These are phyloP conservation scores for Venustampulla echinocandica DNA, from an alignment of 495 filamentous ascomycete genomes.

Conservation along the genomic window DNA sequence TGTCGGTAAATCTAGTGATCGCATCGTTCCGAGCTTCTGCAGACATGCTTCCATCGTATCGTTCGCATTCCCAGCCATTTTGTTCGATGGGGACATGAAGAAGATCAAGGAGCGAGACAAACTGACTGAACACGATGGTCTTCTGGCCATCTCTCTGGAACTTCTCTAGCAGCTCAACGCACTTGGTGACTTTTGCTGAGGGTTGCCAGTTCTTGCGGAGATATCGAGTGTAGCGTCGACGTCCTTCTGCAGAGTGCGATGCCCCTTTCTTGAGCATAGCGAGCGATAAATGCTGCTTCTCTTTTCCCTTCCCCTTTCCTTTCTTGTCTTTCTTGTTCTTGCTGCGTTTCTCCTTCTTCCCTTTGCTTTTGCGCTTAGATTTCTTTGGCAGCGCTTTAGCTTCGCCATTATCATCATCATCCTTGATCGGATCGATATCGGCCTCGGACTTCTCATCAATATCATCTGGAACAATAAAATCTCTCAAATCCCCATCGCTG, in stretches of 20 bases:
- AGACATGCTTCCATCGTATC: conserved; percentile 85
- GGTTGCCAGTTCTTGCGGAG: conserved; percentile 60
- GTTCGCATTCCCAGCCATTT: conserved; percentile 46
- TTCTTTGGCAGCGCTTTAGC: conserved; percentile 10
- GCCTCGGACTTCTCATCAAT: conserved; percentile 13
- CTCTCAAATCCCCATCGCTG: conserved; percentile 40
- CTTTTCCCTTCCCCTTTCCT: conserved; percentile 6
- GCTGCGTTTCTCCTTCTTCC: conserved; percentile 22
- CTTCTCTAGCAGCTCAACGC: conserved; percentile 53
- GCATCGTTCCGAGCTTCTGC: conserved; percentile 58
- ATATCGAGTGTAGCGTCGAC: conserved; percentile 52
- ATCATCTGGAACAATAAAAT: conserved; percentile 52
- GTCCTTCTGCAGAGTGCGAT: conserved; percentile 49
- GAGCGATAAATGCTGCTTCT: conserved; percentile 34
- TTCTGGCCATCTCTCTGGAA: conserved; percentile 47
- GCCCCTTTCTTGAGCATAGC: conserved; percentile 60
- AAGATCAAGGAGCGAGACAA: conserved; percentile 85
- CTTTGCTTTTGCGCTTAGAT: conserved; percentile 4
- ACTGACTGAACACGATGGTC: conserved; percentile 89
- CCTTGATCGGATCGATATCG: conserved; percentile 2
- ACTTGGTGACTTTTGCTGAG: conserved; percentile 73
- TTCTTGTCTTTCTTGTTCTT: conserved; percentile 33
- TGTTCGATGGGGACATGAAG: conserved; percentile 75
- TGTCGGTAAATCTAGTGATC: conserved; percentile 63
- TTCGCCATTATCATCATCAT: conserved; percentile 20